Conservation (phyloP, 805 yeast species). For the Millerago galiae region DNA sequence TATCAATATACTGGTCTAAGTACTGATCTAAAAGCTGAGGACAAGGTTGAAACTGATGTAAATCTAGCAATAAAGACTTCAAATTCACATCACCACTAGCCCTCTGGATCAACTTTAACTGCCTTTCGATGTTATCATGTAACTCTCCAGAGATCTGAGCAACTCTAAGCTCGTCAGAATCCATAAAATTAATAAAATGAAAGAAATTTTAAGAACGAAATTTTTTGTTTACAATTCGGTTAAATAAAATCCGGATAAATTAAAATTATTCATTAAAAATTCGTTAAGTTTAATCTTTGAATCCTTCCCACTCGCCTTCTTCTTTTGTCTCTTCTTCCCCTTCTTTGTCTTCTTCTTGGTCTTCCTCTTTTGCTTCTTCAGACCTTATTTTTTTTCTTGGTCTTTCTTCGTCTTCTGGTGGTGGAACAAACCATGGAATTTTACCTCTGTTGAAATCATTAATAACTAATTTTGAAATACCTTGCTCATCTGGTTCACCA, state of each 20-base stretch:
- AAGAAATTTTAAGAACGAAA: no score
- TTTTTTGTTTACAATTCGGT: slow-evolving; percentile 4
- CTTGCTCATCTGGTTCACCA: slow-evolving; percentile 95
- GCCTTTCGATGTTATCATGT: slow-evolving; percentile 2
- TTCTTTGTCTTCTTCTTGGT: slow-evolving; percentile 8
- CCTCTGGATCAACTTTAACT: slow-evolving; percentile 4
- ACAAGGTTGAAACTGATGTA: slow-evolving; percentile 46
- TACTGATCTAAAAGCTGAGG: slow-evolving; percentile 45
- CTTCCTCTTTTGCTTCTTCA: slow-evolving; percentile 18
- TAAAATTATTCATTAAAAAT: slow-evolving; percentile 1
- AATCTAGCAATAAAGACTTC: slow-evolving; percentile 16
- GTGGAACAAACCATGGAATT: slow-evolving; percentile 96
- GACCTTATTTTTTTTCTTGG: slow-evolving; percentile 25
- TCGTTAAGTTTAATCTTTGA: slow-evolving; percentile 2
- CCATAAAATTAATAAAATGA: slow-evolving; percentile 18
- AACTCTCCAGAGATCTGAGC: slow-evolving; percentile 23
- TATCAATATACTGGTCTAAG: slow-evolving; percentile 29
- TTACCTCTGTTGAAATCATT: slow-evolving; percentile 96
- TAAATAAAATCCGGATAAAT: background rate
- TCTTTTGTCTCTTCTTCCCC: slow-evolving; percentile 7
- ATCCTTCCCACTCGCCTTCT: slow-evolving; percentile 11
- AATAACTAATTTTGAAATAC: slow-evolving; percentile 83
- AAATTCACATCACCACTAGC: background rate
- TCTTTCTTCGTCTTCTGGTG: slow-evolving; percentile 66
- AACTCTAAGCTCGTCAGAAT: slow-evolving; percentile 26